Evolutionary conservation across 129 eudicot species (phyloP).

Genomic region (Calendula officinalis): DNA sequence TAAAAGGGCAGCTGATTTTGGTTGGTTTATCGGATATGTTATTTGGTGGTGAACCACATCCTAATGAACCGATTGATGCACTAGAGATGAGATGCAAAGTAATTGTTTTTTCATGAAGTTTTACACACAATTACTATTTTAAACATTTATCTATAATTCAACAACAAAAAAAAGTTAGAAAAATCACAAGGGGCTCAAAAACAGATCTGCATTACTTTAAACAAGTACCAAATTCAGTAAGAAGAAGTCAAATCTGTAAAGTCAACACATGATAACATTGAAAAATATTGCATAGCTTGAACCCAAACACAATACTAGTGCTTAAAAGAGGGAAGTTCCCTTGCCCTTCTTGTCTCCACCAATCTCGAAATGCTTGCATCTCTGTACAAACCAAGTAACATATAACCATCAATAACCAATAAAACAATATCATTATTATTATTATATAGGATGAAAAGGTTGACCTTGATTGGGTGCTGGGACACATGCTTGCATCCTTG

Average conservation of each 20-base stretch:
- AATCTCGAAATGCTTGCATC: constrained; percentile 71
- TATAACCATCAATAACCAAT: not conserved
- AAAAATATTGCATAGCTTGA: constrained; percentile 14
- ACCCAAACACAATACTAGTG: not conserved
- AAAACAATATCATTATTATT: not conserved
- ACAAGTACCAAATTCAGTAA: constrained; percentile 2
- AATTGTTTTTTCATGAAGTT: too few species aligned
- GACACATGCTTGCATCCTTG: constrained; percentile 68
- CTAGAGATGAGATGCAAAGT: too few species aligned
- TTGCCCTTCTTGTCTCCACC: constrained; percentile 77
- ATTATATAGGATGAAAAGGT: not conserved
- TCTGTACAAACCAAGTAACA: constrained; percentile 31
- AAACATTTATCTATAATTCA: not conserved
- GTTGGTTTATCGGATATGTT: too few species aligned
- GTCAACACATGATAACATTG: constrained; percentile 14
- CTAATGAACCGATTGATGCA: too few species aligned
- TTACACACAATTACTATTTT: too few species aligned
- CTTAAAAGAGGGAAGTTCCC: constrained; percentile 65
- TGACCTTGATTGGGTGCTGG: constrained; percentile 60
- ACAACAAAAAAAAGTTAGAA: not conserved
- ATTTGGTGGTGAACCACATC: too few species aligned
- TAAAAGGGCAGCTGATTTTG: too few species aligned
- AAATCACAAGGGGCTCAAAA: not conserved
- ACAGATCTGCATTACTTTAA: constrained; percentile 10
- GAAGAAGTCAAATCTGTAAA: constrained; percentile 4